Conservation (phyloP, 1,284 basidiomycete genomes). For the Pterulicium gracile region DNA sequence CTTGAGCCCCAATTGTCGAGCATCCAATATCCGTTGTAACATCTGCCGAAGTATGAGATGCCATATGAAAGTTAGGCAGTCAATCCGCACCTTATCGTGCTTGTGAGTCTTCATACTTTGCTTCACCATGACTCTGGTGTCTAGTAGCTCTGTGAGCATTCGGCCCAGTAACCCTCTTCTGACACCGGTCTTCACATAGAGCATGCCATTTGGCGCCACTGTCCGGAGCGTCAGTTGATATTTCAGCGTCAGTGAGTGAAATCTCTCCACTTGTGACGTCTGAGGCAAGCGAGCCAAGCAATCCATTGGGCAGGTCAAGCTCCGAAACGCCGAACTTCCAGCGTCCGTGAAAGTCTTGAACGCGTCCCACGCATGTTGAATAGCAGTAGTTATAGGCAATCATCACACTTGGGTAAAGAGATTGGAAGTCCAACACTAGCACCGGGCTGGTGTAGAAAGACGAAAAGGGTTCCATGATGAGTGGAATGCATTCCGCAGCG, state of each 20-base stretch:
- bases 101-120: conserved; percentile 82
- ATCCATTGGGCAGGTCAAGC: conserved; percentile 59
- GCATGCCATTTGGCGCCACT: conserved; percentile 93
- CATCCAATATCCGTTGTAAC: conserved; percentile 68
- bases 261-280: conserved; percentile 59
- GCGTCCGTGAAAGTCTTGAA: conserved; percentile 74
- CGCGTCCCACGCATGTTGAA: conserved; percentile 90
- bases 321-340: conserved; percentile 85
- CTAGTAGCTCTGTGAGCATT: conserved; percentile 89
- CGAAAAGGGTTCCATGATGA: conserved; percentile 91
- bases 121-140: conserved; percentile 98
- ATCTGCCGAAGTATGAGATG: conserved; percentile 48
- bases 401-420: conserved; percentile 94
- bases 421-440: conserved; percentile 91
- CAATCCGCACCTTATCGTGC: conserved; percentile 60
- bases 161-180: conserved; percentile 80
- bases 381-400: conserved; percentile 98
- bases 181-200: conserved; percentile 84
- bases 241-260: background rate
- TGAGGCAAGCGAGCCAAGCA: conserved; percentile 59
- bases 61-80: conserved; percentile 3
- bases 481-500: conserved; percentile 88
- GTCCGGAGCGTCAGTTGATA: conserved; percentile 3
- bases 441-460: conserved; percentile 91
- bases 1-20: conserved; percentile 82